Conservation (phyloP, 495 filamentous ascomycete species). For the Lineolata rhizophorae region DNA sequence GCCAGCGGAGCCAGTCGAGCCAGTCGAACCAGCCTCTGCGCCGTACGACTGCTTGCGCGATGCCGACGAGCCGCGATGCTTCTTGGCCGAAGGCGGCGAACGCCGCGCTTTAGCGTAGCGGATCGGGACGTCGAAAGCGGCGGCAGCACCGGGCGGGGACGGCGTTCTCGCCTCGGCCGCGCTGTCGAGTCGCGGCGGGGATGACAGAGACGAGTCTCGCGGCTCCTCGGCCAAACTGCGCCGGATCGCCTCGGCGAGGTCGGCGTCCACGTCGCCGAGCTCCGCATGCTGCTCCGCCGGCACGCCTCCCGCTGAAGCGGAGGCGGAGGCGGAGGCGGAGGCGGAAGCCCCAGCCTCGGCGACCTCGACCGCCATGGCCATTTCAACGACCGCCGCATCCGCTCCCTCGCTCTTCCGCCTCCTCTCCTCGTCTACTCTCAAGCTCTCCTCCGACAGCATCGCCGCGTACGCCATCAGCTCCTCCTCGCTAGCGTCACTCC, state of each 20-base stretch:
- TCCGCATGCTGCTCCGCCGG: conserved; percentile 8
- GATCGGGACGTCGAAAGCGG: conserved; percentile 16
- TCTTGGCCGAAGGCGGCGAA: conserved; percentile 6
- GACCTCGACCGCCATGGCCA: conserved; percentile 2
- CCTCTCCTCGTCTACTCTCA: conserved; percentile 39
- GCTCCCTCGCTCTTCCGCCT: conserved; percentile 30
- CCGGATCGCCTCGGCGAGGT: conserved; percentile 63
- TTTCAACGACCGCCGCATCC: conserved; percentile 23
- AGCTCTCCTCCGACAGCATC: conserved; percentile 66
- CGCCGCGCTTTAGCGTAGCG: conserved; percentile 15
- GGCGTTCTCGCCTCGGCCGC: conserved; percentile 1
- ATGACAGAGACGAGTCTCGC: conserved; percentile 1
- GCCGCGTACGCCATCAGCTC: conserved; percentile 76
- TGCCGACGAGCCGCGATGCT: no score
- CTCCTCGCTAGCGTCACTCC: conserved; percentile 59
- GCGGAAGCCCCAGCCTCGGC: conserved; percentile 14
- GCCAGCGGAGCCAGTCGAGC: not conserved
- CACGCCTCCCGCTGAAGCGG: conserved; percentile 7
- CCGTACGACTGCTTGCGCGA: conserved; percentile 3
- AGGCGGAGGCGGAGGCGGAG: conserved; percentile 18
- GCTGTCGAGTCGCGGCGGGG: no score
- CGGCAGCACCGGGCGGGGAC: not conserved
- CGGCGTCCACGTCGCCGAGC: conserved; percentile 41
- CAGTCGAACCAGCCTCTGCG: no score
- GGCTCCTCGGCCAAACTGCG: conserved; percentile 41